A percentile compares a stretch with the other conserved stretches of the same genome.
phyloP scores from a whole-genome alignment of 768 basidiomycete species.

The Dentipellis fragilis region DNA sequence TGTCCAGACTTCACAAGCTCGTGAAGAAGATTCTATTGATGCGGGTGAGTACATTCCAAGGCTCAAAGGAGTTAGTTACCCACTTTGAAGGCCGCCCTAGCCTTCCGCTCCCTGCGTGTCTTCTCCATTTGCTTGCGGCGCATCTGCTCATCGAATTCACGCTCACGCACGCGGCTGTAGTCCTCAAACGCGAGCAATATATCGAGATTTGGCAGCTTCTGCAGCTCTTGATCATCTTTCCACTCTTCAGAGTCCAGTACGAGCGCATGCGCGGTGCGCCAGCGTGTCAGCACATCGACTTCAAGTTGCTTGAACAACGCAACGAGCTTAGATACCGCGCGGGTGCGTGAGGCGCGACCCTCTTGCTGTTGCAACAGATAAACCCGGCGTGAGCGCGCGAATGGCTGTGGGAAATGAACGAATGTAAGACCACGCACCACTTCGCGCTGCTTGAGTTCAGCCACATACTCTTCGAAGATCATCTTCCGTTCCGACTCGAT shows the following conservation, averaged over 20 bases:
- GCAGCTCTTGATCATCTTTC: slow-evolving; percentile 66
- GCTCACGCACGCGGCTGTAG: slow-evolving; percentile 81
- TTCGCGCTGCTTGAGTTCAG: slow-evolving; percentile 80
- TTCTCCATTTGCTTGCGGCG: slow-evolving; percentile 74
- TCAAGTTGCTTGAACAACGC: slow-evolving; percentile 77
- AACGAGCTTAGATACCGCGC: slow-evolving; percentile 78
- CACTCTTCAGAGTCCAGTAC: slow-evolving; percentile 74
- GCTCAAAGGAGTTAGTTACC: slow-evolving; percentile 5
- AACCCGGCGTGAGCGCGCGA: background rate
- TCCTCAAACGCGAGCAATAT: slow-evolving; percentile 92
- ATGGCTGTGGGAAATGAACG: no score
- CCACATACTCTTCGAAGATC: slow-evolving; percentile 88
- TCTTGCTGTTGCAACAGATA: slow-evolving; percentile 47
- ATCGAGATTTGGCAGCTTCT: slow-evolving; percentile 80
- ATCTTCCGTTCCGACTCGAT: slow-evolving; percentile 78
- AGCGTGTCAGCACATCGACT: slow-evolving; percentile 89
- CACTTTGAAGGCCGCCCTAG: slow-evolving; percentile 86
- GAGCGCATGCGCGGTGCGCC: slow-evolving; percentile 75
- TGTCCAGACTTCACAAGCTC: slow-evolving; percentile 56
- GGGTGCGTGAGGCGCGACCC: slow-evolving; percentile 61
- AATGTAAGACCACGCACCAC: slow-evolving; percentile 45
- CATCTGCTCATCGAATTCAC: slow-evolving; percentile 85
- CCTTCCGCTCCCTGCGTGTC: slow-evolving; percentile 76
- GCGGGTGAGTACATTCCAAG: background rate
- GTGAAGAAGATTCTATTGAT: slow-evolving; percentile 52